These are phyloP conservation scores for Cutaneotrichosporon cutaneum DNA, from an alignment of 1,284 basidiomycete genomes.

Conservation along the genomic window DNA sequence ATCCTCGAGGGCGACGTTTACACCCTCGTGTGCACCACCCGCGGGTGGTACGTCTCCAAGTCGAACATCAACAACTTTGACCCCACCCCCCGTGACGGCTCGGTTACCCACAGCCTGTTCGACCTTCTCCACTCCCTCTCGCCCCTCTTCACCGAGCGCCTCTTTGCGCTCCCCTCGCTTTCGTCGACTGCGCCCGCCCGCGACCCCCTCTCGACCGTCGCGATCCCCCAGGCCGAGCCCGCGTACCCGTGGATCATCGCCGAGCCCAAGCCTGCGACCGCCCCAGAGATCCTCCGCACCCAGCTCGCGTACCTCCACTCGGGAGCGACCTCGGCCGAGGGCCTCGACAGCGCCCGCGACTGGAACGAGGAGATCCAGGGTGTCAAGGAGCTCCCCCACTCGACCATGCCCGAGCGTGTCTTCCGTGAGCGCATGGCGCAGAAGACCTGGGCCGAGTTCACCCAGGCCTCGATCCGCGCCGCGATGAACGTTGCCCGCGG, in stretches of 20 bases:
- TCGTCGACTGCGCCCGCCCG: slow-evolving; percentile 38
- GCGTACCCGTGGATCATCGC: slow-evolving; percentile 58
- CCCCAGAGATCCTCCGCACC: slow-evolving; percentile 57
- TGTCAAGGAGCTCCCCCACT: slow-evolving; percentile 57
- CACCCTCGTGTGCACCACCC: slow-evolving; percentile 57
- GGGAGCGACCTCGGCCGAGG: slow-evolving; percentile 56
- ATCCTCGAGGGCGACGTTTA: slow-evolving; percentile 59
- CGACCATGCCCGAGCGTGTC: slow-evolving; percentile 57
- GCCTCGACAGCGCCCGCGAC: slow-evolving; percentile 58
- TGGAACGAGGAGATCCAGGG: slow-evolving; percentile 64
- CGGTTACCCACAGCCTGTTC: slow-evolving; percentile 56
- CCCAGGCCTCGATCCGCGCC: slow-evolving; percentile 56
- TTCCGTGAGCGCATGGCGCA: slow-evolving; percentile 59
- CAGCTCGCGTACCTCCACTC: slow-evolving; percentile 61
- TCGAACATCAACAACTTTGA: slow-evolving; percentile 55
- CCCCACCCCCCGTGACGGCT: slow-evolving; percentile 47
- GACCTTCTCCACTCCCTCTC: slow-evolving; percentile 57
- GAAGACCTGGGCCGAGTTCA: slow-evolving; percentile 59
- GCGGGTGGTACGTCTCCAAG: slow-evolving; percentile 60
- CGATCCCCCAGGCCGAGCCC: slow-evolving; percentile 58
- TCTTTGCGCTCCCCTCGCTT: slow-evolving; percentile 45
- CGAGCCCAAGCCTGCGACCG: slow-evolving; percentile 45
- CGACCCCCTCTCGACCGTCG: slow-evolving; percentile 54
- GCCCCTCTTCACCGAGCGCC: slow-evolving; percentile 50
- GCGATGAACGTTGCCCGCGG: slow-evolving; percentile 58